phyloP scores from a whole-genome alignment of 768 basidiomycete genomes.

The Daedaleopsis nitida region DNA sequence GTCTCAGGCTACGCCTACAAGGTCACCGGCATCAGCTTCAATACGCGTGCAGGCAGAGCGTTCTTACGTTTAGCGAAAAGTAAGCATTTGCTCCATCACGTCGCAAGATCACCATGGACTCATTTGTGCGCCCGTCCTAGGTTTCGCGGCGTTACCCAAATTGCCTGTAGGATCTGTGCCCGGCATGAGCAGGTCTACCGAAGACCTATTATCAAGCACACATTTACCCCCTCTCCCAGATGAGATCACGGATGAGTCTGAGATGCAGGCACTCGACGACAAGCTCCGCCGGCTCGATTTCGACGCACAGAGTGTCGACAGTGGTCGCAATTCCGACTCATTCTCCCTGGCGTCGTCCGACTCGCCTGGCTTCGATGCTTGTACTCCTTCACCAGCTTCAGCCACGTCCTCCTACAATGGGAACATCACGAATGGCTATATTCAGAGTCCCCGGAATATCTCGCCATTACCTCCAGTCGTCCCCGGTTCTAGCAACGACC shows the following conservation, averaged over 20 bases:
- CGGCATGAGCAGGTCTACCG: constrained; percentile 40
- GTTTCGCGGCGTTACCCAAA: background rate
- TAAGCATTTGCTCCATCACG: constrained; percentile 29
- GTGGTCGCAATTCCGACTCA: constrained; percentile 7
- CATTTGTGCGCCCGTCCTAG: background rate
- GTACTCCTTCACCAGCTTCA: constrained; percentile 15
- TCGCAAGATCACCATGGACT: background rate
- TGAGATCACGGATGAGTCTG: constrained; percentile 62
- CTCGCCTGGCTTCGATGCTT: constrained; percentile 1
- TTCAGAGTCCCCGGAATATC: background rate
- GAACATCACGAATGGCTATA: constrained; percentile 1
- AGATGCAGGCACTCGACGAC: constrained; percentile 56
- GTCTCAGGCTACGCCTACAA: constrained; percentile 78
- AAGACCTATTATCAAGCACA: constrained; percentile 48
- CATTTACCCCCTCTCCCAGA: constrained; percentile 57
- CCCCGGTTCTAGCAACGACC: constrained; percentile 23
- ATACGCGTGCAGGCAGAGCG: constrained; percentile 73
- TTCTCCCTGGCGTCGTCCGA: constrained; percentile 5
- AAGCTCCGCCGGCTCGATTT: constrained; percentile 44
- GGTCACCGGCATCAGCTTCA: constrained; percentile 56
- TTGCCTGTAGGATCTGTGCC: constrained; percentile 55
- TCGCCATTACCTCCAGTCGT: background rate
- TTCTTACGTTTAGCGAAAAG: constrained; percentile 81
- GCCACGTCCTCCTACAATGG: constrained; percentile 3
- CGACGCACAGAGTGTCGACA: constrained; percentile 20